A percentile compares a stretch with the other conserved stretches of the same genome.
Evolutionary conservation across 768 basidiomycete genomes (phyloP).

Genomic region (Podaxis sp.): DNA sequence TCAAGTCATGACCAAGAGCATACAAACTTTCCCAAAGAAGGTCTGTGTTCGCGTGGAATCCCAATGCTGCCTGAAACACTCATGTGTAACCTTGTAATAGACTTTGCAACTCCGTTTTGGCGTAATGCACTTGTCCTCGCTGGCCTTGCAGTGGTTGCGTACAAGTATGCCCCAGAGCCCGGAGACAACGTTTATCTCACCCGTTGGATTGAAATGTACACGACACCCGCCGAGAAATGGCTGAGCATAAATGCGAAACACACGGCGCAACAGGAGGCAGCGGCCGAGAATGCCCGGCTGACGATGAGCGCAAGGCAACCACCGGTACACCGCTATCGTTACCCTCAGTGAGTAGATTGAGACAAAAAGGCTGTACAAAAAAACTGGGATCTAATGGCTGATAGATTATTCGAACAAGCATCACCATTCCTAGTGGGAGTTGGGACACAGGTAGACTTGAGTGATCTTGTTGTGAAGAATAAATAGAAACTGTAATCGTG

Average conservation of each 20-base stretch:
- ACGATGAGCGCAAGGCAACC: conserved; percentile 40
- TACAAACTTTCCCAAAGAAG: conserved; percentile 34
- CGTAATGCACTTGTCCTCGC: conserved; percentile 48
- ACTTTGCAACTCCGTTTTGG: conserved; percentile 67
- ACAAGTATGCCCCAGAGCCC: conserved; percentile 66
- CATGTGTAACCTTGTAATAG: conserved; percentile 27
- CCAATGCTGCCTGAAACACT: not conserved
- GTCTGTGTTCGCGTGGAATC: conserved; percentile 28
- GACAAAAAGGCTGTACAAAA: not conserved
- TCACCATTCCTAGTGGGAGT: conserved; percentile 62
- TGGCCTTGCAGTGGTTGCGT: conserved; percentile 45
- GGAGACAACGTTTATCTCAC: conserved; percentile 61
- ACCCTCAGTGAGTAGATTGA: conserved; percentile 59
- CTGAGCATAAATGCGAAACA: conserved; percentile 52
- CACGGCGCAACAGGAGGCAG: conserved; percentile 38
- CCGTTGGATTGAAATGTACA: conserved; percentile 59
- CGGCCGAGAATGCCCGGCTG: conserved; percentile 37
- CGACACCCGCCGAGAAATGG: conserved; percentile 52
- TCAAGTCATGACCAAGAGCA: conserved; percentile 3
- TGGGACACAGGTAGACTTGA: conserved; percentile 38
- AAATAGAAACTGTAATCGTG: conserved; percentile 16
- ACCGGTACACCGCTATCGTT: conserved; percentile 59
- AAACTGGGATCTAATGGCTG: conserved; percentile 6
- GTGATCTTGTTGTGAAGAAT: conserved; percentile 28
- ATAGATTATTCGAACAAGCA: conserved; percentile 51